Evolutionary conservation across 805 yeast genomes (phyloP).

Genomic region (Candida silvicultrix): DNA sequence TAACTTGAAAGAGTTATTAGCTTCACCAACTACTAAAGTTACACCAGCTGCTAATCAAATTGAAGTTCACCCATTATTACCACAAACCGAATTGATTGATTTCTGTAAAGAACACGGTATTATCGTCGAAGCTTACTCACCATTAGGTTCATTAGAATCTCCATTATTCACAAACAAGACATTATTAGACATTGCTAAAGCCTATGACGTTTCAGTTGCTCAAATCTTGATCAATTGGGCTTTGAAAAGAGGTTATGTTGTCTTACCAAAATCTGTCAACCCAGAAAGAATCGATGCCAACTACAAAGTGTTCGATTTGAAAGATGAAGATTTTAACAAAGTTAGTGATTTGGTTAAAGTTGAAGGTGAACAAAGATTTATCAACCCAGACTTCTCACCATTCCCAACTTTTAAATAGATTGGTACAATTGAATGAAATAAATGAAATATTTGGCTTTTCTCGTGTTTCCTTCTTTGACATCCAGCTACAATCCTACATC

Average conservation of each 20-base stretch:
- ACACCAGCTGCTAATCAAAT: constrained; percentile 72
- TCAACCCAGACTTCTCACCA: constrained; percentile 19
- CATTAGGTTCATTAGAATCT: constrained; percentile 56
- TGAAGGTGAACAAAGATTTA: constrained; percentile 23
- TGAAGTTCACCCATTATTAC: constrained; percentile 70
- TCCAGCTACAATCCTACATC: too few species aligned
- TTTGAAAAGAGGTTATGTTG: constrained; percentile 45
- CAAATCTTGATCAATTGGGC: constrained; percentile 53
- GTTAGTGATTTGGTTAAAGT: constrained; percentile 20
- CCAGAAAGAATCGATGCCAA: constrained; percentile 33
- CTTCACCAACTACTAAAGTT: constrained; percentile 38
- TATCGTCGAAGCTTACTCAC: constrained; percentile 66
- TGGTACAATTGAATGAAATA: too few species aligned
- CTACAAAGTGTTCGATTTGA: constrained; percentile 22
- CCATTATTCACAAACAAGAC: constrained; percentile 40
- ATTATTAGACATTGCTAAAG: constrained; percentile 36
- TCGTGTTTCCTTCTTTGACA: too few species aligned
- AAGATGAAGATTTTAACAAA: constrained; percentile 27
- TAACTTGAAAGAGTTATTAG: constrained; percentile 44
- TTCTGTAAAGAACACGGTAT: constrained; percentile 47
- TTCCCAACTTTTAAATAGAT: constrained; percentile 30
- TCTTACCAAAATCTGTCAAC: constrained; percentile 41
- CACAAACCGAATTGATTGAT: constrained; percentile 52
- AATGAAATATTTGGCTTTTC: too few species aligned
- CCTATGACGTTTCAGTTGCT: constrained; percentile 35